Conservation (phyloP, 2,329 filamentous ascomycete species). For the Emydomyces testavorans region DNA sequence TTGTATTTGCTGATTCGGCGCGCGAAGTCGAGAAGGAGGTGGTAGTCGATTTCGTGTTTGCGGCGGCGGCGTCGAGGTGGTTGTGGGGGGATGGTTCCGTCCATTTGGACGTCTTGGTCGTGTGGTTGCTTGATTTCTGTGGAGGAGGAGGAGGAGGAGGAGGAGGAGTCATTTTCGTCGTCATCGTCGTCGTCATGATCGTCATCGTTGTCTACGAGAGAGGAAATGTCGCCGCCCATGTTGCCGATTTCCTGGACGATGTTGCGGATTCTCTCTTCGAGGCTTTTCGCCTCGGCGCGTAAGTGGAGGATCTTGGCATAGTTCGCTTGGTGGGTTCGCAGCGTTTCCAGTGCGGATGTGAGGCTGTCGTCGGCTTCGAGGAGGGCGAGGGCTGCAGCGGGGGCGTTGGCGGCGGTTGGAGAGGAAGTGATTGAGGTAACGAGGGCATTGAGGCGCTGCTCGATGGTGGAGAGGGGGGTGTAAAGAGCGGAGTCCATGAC, state of each 20-base stretch:
- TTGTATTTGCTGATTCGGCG: constrained; percentile 40
- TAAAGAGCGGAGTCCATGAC: constrained; percentile 34
- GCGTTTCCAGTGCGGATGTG: constrained; percentile 31
- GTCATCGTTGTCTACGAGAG: constrained; percentile 24
- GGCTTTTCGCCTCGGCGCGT: constrained; percentile 29
- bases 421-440: constrained; percentile 34
- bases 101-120: constrained; percentile 19
- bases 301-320: constrained; percentile 33
- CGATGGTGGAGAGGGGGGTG: constrained; percentile 31
- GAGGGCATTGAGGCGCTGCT: constrained; percentile 34
- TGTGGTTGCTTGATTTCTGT: too few species aligned
- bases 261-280: constrained; percentile 33
- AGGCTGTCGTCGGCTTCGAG: constrained; percentile 35
- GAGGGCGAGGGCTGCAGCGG: constrained; percentile 31
- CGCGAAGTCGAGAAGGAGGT: constrained; percentile 35
- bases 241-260: constrained; percentile 32
- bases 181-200: constrained; percentile 20
- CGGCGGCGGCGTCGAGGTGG: not conserved
- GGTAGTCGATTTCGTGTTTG: constrained; percentile 34
- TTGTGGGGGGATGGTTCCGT: not conserved
- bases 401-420: constrained; percentile 34
- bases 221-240: constrained; percentile 32
- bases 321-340: constrained; percentile 36
- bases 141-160: too few species aligned
- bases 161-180: constrained; percentile 18